These are phyloP conservation scores for Glycine soja DNA, from an alignment of 306 rosid genomes.

Conservation along the genomic window DNA sequence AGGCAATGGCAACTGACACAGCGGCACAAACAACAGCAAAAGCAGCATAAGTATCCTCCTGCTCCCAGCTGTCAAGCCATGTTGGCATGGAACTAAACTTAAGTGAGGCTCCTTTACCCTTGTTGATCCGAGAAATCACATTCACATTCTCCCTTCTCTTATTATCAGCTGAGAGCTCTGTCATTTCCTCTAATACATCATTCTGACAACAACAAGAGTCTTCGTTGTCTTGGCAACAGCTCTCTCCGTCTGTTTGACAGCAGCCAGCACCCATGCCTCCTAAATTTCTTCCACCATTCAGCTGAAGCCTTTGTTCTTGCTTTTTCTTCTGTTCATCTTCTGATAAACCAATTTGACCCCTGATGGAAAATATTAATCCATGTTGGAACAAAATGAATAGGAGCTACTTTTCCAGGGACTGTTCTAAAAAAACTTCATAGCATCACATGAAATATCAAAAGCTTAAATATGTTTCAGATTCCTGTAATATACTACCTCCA, in stretches of 20 bases:
- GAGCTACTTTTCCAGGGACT: constrained; percentile 8
- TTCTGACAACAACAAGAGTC: constrained; percentile 65
- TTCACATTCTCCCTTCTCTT: constrained; percentile 48
- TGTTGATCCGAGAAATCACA: constrained; percentile 45
- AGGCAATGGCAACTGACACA: constrained; percentile 70
- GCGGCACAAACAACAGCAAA: constrained; percentile 82
- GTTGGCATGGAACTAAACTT: constrained; percentile 66
- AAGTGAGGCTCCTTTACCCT: constrained; percentile 54
- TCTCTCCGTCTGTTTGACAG: constrained; percentile 36
- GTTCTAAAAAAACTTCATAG: background rate
- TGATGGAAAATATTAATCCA: constrained; percentile 42
- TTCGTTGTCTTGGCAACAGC: constrained; percentile 65
- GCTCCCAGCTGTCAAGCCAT: constrained; percentile 87
- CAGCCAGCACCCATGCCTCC: constrained; percentile 18
- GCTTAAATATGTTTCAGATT: background rate
- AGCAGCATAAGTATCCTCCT: constrained; percentile 79
- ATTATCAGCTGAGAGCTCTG: constrained; percentile 40
- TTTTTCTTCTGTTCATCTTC: constrained; percentile 74
- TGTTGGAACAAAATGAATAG: constrained; percentile 9
- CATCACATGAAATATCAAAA: background rate
- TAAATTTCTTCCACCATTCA: constrained; percentile 51
- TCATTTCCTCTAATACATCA: constrained; percentile 39
- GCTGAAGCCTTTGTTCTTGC: constrained; percentile 60
- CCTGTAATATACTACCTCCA: background rate
- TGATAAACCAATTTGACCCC: constrained; percentile 91